These are phyloP conservation scores for Cornus suecica DNA, from an alignment of 148 eudicot genomes.

Conservation along the genomic window DNA sequence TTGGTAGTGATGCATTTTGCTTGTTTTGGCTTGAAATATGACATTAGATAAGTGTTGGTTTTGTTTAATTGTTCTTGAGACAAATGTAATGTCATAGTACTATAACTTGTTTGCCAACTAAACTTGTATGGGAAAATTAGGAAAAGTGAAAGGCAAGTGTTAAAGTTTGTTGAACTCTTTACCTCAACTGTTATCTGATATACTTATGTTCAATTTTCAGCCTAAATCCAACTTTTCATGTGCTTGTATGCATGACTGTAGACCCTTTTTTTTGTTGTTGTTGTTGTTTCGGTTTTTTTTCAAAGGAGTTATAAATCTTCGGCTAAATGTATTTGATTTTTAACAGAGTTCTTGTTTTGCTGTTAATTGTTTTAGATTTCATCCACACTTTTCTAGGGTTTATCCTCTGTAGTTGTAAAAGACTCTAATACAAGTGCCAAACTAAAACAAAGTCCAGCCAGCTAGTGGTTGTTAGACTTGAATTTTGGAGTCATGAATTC, in stretches of 20 bases:
- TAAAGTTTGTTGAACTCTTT: not conserved
- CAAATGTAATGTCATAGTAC: not conserved
- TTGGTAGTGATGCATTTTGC: not conserved
- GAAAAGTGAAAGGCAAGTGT: not conserved
- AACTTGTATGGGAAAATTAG: not conserved
- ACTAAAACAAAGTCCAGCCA: not conserved
- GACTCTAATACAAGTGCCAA: not conserved
- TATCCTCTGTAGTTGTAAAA: too few relatives aligned
- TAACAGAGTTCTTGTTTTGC: not conserved
- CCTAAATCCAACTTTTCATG: conserved; percentile 2
- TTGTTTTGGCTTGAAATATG: not conserved
- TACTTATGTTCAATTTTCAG: too few relatives aligned
- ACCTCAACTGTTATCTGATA: not conserved
- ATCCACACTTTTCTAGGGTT: not conserved
- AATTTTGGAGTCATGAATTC: not conserved
- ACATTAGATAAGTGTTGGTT: not conserved
- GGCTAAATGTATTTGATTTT: too few relatives aligned
- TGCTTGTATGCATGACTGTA: not conserved
- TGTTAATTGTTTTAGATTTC: not conserved
- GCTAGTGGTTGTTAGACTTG: not conserved
- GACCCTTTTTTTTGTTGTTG: not conserved
- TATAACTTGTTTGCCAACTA: too few relatives aligned
- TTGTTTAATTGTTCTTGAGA: not conserved
- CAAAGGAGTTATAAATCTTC: too few relatives aligned
- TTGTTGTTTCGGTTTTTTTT: too few relatives aligned